Evolutionary conservation across 352 stramenopile species (phyloP).

Genomic region (Nothophytophthora sp.): DNA sequence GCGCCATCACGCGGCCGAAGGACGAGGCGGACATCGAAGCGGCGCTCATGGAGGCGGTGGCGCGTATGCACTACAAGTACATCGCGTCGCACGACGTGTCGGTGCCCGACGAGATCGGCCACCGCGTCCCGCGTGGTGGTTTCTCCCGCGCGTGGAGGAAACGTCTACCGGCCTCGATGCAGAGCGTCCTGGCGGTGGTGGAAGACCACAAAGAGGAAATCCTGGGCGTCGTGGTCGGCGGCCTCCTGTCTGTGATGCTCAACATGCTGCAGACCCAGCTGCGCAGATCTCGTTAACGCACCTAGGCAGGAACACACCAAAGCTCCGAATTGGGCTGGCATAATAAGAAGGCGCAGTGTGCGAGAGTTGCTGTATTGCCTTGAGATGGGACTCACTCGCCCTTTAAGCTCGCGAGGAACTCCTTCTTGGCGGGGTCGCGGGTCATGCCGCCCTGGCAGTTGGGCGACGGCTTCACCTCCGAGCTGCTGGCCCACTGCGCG

Average conservation of each 20-base stretch:
- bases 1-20: constrained; percentile 48
- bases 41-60: constrained; percentile 62
- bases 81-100: constrained; percentile 63
- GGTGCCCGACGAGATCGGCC: constrained; percentile 55
- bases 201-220: constrained; percentile 80
- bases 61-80: constrained; percentile 71
- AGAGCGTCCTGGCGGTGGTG: constrained; percentile 41
- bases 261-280: constrained; percentile 70
- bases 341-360: too few relatives aligned
- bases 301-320: neutral
- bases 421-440: constrained; percentile 65
- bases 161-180: constrained; percentile 36
- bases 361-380: constrained; percentile 11
- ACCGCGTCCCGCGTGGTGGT: constrained; percentile 26
- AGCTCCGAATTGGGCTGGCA: too few relatives aligned
- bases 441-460: constrained; percentile 77
- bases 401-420: constrained; percentile 49
- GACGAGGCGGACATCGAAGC: constrained; percentile 69
- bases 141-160: constrained; percentile 39
- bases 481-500: constrained; percentile 84
- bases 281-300: constrained; percentile 31
- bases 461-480: constrained; percentile 57
- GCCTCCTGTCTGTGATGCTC: constrained; percentile 71
- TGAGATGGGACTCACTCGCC: neutral
- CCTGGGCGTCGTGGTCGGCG: constrained; percentile 62